Base-by-base conservation (phyloP, 306 rosid species). In the Vigna angularis region DNA sequence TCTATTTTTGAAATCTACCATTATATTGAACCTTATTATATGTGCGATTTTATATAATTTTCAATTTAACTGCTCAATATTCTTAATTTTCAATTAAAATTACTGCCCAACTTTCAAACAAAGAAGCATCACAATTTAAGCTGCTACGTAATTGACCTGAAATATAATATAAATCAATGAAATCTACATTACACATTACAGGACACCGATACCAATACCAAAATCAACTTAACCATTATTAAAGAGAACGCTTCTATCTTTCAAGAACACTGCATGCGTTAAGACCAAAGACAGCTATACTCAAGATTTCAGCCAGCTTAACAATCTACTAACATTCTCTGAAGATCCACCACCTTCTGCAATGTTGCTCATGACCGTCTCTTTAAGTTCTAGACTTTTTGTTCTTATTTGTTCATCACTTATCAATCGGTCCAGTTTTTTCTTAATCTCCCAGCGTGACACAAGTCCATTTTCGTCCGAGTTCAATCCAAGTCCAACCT, bases 401-500 rank as follows among this genome's bases (percentile, higher is more conserved):
- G 71, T 47, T 66, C 55, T 83, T 16, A 85, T 45, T 4, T 72
- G 36, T 16, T 74, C 80, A 66, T 86, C 81, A 1, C 44, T 72
- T 18, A 79, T 45, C 40, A 88, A 26, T 64, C 71, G 73, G 42
- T 86, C 87, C 32, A 90, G 63, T 78, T 86, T 86, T 51, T 1
- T 76, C 56, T 76, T 77, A 1, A 87, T 82, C 78, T 87, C 91
- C 10, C 4, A 30, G 1, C 73, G 7, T 8, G 62, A 50, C 28
- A 86, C 74, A 4, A 80, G 42, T 38, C 89, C 84, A 20, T 79
- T 83, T 65, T 82, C 80, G 44, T 81, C 78, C 2, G 15, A 1
- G 10, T 87, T 85, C 10, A 87, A 58, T 16, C 84, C 80, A 17
- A 86, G 2, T 9, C 89, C 89, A 69, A 86, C 77, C 42, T 81